Evolutionary conservation across 2,329 filamentous ascomycete species (phyloP).

Genomic region (Aspergillus costaricaensis): DNA sequence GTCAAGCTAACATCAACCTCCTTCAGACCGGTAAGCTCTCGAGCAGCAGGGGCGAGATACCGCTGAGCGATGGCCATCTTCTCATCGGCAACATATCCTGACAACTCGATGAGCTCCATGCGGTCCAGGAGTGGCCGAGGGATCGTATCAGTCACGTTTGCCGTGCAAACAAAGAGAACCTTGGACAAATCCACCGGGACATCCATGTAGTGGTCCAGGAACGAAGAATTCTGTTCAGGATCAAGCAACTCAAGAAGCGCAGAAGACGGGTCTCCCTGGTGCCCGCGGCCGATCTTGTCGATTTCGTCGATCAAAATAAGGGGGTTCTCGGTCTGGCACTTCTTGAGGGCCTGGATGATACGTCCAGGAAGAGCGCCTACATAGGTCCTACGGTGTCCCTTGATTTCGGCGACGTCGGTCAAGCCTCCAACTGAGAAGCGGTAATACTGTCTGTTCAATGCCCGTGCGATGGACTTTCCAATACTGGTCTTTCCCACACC

Average conservation of each 20-base stretch:
- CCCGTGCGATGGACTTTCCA: slow-evolving; percentile 94
- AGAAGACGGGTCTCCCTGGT: slow-evolving; percentile 94
- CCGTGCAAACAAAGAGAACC: slow-evolving; percentile 97
- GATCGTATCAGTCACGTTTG: slow-evolving; percentile 98
- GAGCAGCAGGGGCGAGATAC: slow-evolving; percentile 91
- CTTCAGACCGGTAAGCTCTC: slow-evolving; percentile 87
- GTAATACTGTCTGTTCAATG: slow-evolving; percentile 95
- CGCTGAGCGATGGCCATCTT: slow-evolving; percentile 97
- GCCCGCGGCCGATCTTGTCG: slow-evolving; percentile 95
- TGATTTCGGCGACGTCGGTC: slow-evolving; percentile 97
- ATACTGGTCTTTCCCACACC: slow-evolving; percentile 99
- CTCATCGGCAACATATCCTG: slow-evolving; percentile 95
- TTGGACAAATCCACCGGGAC: slow-evolving; percentile 96
- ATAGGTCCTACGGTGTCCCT: slow-evolving; percentile 93
- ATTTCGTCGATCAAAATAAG: slow-evolving; percentile 95
- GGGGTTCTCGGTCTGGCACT: slow-evolving; percentile 98
- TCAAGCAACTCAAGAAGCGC: slow-evolving; percentile 91
- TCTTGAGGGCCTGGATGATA: slow-evolving; percentile 97
- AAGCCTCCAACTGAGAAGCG: slow-evolving; percentile 96
- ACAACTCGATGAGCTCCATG: slow-evolving; percentile 97
- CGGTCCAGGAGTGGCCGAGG: slow-evolving; percentile 89
- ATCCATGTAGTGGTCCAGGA: slow-evolving; percentile 98
- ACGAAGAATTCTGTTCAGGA: slow-evolving; percentile 95
- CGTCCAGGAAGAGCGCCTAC: slow-evolving; percentile 93
- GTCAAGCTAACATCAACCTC: slow-evolving; percentile 86